These are phyloP conservation scores for Pochonia chlamydosporia DNA, from an alignment of 2,329 filamentous ascomycete species.

Conservation along the genomic window DNA sequence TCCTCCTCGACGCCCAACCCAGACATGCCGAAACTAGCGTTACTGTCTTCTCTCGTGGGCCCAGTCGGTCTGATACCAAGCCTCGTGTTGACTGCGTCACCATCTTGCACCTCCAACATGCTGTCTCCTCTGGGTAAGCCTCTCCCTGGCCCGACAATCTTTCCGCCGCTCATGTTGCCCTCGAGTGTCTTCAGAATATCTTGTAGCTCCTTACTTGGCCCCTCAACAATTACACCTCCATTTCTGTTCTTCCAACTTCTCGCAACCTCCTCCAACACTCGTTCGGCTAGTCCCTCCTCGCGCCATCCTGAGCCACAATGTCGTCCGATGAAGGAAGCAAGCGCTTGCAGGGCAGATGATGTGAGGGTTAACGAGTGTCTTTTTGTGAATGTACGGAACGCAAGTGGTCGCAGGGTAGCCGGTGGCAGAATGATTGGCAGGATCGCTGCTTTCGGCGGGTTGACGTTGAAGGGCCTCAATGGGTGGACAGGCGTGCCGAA, in stretches of 20 bases:
- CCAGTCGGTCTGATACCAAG: constrained; percentile 43
- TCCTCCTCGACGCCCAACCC: constrained; percentile 46
- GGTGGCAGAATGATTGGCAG: constrained; percentile 87
- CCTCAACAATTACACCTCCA: constrained; percentile 87
- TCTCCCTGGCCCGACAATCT: constrained; percentile 46
- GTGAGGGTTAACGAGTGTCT: constrained; percentile 93
- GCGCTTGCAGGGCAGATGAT: constrained; percentile 74
- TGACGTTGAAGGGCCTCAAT: constrained; percentile 56
- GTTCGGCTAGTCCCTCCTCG: constrained; percentile 88
- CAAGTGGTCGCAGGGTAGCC: constrained; percentile 78
- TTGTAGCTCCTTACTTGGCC: constrained; percentile 67
- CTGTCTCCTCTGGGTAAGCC: constrained; percentile 52
- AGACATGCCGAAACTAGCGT: constrained; percentile 59
- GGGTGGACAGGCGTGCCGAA: constrained; percentile 85
- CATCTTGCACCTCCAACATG: constrained; percentile 53
- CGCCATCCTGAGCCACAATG: constrained; percentile 96
- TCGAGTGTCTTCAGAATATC: constrained; percentile 80
- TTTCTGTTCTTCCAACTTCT: constrained; percentile 87
- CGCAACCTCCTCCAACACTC: constrained; percentile 85
- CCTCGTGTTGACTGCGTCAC: constrained; percentile 48
- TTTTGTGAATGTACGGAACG: constrained; percentile 94
- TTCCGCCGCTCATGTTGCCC: constrained; percentile 83
- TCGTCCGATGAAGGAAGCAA: constrained; percentile 85
- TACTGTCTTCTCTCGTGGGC: constrained; percentile 53
- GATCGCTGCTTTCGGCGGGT: constrained; percentile 56